Conservation (phyloP, 2,329 filamentous ascomycete species). For the Penicillium sp. region DNA sequence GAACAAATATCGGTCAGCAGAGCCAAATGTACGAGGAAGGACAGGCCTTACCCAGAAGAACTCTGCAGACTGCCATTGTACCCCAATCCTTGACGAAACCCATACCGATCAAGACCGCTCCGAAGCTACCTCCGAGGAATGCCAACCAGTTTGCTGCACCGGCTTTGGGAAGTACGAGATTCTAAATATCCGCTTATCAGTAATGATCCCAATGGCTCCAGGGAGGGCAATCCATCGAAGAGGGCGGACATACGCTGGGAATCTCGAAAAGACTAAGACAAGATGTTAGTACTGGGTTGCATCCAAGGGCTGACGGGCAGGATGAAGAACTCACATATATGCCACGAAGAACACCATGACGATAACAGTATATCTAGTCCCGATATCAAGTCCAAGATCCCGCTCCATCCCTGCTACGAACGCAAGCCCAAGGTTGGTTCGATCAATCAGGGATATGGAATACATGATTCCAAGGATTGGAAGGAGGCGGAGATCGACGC, state of each 20-base stretch:
- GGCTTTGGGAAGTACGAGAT: slow-evolving; percentile 27
- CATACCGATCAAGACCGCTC: slow-evolving; percentile 29
- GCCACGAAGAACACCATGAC: slow-evolving; percentile 30
- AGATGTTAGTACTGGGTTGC: background rate
- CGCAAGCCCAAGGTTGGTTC: slow-evolving; percentile 38
- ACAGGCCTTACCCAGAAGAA: slow-evolving; percentile 19
- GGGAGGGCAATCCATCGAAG: background rate
- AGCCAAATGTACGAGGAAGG: background rate
- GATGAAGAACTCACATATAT: slow-evolving; percentile 21
- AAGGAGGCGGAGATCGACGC: slow-evolving; percentile 37
- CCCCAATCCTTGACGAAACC: slow-evolving; percentile 33
- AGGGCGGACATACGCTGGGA: background rate
- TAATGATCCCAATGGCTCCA: background rate
- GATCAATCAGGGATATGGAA: slow-evolving; percentile 39
- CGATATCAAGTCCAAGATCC: slow-evolving; percentile 25
- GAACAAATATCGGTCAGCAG: background rate
- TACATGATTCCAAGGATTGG: slow-evolving; percentile 42
- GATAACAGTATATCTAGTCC: slow-evolving; percentile 27
- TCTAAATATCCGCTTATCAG: slow-evolving; percentile 11
- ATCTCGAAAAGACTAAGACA: slow-evolving; percentile 1
- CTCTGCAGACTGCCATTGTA: slow-evolving; percentile 31
- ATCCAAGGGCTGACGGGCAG: background rate
- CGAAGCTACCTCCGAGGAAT: slow-evolving; percentile 27
- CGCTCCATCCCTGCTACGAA: slow-evolving; percentile 29
- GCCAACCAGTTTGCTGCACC: slow-evolving; percentile 29